Conservation (phyloP, 192 early-diverging fungal species). For the Oehlia diaphana region DNA sequence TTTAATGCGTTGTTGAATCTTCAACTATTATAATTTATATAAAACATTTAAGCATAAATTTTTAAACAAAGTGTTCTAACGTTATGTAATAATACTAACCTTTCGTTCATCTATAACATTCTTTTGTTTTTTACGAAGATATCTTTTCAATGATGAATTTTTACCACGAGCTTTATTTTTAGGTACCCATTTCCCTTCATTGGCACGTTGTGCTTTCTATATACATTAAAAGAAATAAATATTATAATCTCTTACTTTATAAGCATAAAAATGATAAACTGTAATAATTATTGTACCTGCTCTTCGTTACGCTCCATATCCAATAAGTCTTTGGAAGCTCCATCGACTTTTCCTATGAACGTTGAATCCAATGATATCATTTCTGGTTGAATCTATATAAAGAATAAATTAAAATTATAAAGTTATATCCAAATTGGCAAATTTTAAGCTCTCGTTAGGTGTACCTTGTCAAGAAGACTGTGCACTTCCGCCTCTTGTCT, state of each 20-base stretch:
- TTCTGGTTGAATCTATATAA: constrained; percentile 76
- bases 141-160: constrained; percentile 74
- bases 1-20: constrained; percentile 2
- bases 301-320: constrained; percentile 59
- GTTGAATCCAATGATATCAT: constrained; percentile 87
- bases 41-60: background rate
- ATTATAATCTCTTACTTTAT: background rate
- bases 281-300: constrained; percentile 36
- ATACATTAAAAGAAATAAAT: constrained; percentile 9
- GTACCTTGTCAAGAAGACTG: constrained; percentile 78
- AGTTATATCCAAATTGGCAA: background rate
- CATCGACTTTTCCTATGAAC: constrained; percentile 79
- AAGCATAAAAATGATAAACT: background rate
- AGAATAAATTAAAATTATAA: background rate
- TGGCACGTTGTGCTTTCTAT: constrained; percentile 46
- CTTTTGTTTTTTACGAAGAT: constrained; percentile 73
- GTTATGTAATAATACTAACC: constrained; percentile 39
- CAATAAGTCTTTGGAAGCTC: constrained; percentile 58
- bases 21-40: background rate
- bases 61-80: background rate
- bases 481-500: constrained; percentile 88
- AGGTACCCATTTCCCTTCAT: constrained; percentile 52
- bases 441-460: background rate
- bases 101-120: constrained; percentile 80
- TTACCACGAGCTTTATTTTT: constrained; percentile 66